Evolutionary conservation across 495 filamentous ascomycete species (phyloP).

Genomic region (Tuber melanosporum): DNA sequence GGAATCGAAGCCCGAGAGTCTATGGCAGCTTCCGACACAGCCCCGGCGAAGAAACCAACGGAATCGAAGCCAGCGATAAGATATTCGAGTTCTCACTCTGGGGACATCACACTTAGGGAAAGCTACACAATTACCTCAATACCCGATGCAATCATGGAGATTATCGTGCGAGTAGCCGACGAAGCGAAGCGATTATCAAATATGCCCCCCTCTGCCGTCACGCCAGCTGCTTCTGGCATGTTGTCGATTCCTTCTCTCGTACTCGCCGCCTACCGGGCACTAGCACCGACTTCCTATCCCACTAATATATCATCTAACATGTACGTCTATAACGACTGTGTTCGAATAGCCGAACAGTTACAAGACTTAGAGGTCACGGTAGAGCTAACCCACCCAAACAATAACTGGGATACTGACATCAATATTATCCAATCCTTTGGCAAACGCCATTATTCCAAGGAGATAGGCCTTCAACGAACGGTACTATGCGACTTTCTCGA

Average conservation of each 20-base stretch:
- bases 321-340: slow-evolving; percentile 87
- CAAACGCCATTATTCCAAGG: slow-evolving; percentile 74
- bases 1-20: slow-evolving; percentile 20
- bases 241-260: slow-evolving; percentile 75
- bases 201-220: slow-evolving; percentile 50
- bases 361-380: slow-evolving; percentile 14
- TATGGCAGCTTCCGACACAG: slow-evolving; percentile 19
- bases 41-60: slow-evolving; percentile 19
- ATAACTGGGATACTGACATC: slow-evolving; percentile 63
- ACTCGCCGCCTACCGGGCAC: slow-evolving; percentile 84
- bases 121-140: slow-evolving; percentile 80
- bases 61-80: slow-evolving; percentile 12
- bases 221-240: slow-evolving; percentile 66
- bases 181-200: slow-evolving; percentile 31
- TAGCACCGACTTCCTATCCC: slow-evolving; percentile 72
- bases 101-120: slow-evolving; percentile 72
- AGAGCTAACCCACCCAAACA: slow-evolving; percentile 51
- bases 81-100: slow-evolving; percentile 28
- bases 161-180: slow-evolving; percentile 59
- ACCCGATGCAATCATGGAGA: slow-evolving; percentile 64
- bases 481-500: slow-evolving; percentile 80
- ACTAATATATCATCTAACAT: slow-evolving; percentile 45
- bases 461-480: slow-evolving; percentile 78
- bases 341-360: slow-evolving; percentile 67
- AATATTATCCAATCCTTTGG: slow-evolving; percentile 69